Evolutionary conservation across 2,329 filamentous ascomycete genomes (phyloP).

Genomic region (Calonectria ilicicola): DNA sequence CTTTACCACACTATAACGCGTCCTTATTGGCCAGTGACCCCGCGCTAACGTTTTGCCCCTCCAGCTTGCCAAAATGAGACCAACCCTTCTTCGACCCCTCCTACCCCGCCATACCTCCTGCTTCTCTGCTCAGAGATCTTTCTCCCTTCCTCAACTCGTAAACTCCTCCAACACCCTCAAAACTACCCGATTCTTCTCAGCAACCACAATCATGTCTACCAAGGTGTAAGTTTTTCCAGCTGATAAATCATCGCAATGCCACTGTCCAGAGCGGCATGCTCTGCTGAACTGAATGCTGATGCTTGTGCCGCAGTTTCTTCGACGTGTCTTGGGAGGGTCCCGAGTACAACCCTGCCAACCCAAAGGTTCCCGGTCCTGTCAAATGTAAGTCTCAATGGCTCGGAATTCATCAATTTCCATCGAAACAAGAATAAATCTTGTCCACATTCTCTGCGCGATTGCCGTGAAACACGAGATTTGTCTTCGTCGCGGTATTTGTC

Average conservation of each 20-base stretch:
- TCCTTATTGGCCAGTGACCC: conserved; percentile 43
- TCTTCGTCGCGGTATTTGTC: conserved; percentile 23
- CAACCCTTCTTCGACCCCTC: conserved; percentile 59
- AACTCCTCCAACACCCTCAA: conserved; percentile 54
- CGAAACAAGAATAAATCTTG: neutral
- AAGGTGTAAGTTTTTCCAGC: conserved; percentile 69
- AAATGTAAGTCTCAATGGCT: conserved; percentile 65
- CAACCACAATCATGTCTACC: conserved; percentile 77
- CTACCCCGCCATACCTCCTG: conserved; percentile 59
- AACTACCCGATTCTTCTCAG: conserved; percentile 60
- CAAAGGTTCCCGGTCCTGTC: conserved; percentile 64
- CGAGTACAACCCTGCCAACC: too few species aligned
- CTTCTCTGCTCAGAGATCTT: conserved; percentile 54
- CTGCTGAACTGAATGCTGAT: conserved; percentile 30
- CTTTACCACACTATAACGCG: conserved; percentile 4
- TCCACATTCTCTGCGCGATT: neutral
- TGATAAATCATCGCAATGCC: conserved; percentile 10
- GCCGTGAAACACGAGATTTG: neutral
- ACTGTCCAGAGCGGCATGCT: neutral
- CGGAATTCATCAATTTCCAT: conserved; percentile 16
- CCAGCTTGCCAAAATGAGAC: conserved; percentile 58
- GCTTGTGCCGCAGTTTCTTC: conserved; percentile 68
- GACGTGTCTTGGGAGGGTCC: conserved; percentile 81
- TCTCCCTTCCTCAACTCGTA: conserved; percentile 55
- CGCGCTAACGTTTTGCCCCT: conserved; percentile 56